Evolutionary conservation across 345 rosid species (phyloP).

Genomic region (Ricinus communis): DNA sequence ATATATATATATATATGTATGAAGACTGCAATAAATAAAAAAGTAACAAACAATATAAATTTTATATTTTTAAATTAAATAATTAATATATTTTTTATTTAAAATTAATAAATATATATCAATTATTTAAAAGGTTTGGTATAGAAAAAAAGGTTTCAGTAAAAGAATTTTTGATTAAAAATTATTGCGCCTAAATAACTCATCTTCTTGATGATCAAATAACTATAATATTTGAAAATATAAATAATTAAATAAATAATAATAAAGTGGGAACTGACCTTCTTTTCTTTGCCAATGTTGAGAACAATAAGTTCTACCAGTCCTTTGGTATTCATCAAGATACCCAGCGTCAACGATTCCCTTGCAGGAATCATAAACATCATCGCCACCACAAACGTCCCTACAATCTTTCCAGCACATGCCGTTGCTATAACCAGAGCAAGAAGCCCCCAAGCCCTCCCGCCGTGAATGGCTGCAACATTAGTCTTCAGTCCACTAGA

Average conservation of each 20-base stretch:
- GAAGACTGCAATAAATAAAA: no score
- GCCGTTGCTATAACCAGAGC: slow-evolving; percentile 68
- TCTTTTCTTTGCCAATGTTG: slow-evolving; percentile 82
- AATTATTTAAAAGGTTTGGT: no score
- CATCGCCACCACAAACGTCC: slow-evolving; percentile 69
- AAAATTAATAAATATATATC: no score
- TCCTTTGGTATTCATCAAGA: slow-evolving; percentile 91
- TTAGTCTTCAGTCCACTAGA: slow-evolving; percentile 83
- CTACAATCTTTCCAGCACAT: slow-evolving; percentile 69
- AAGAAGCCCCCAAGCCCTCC: slow-evolving; percentile 65
- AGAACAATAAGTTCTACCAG: slow-evolving; percentile 92
- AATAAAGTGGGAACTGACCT: slow-evolving; percentile 38
- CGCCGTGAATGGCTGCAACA: slow-evolving; percentile 60
- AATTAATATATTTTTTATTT: no score
- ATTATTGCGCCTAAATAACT: no score
- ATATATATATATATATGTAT: no score
- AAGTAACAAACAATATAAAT: no score
- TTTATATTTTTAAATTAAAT: no score
- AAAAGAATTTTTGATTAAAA: no score
- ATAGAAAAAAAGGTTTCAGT: no score
- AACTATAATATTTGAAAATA: no score
- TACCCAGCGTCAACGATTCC: slow-evolving; percentile 73
- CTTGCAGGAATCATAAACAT: slow-evolving; percentile 64
- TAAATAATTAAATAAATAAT: background rate
- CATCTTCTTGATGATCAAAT: no score